Evolutionary conservation across 768 basidiomycete species (phyloP), one percentile per base, ranked within the genome.

Genomic region (Ramaria sp.): DNA sequence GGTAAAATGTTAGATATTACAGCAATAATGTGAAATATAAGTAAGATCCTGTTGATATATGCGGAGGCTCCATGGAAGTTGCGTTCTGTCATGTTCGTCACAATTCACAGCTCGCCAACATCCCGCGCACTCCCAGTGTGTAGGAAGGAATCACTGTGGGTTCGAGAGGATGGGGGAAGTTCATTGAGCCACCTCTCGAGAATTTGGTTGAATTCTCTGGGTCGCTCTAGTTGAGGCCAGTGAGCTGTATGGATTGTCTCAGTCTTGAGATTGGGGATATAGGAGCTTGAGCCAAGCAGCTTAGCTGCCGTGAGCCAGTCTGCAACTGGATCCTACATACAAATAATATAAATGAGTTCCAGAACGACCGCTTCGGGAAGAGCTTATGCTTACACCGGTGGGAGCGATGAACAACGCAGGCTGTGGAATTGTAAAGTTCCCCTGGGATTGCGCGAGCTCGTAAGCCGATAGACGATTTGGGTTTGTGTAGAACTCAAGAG

Each of bases 191-290:
- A 87, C 39, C 72, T 64, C 15, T 72, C 70, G 54, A 83, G 69
- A 48, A 77, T 67, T 0, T 56, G 48, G 59, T 87, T 88, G 64
- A 83, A 77, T 47, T 69, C 67, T 1, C 67, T 54, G 0, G 84
- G 78, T 58, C 74, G 67, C 65, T 88, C 86, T n/a, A 87, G 68
- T 41, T 86, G 85, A 9, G 77, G 71, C 84, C 85, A 87, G 64
- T 88, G 86, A 4, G 81, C 77, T 0, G 78, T 79, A 9, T 69
- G 64, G 57, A 84, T 68, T 1, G 71, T 69, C 81, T 67, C 60
- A 15, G 63, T 67, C 12, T 69, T 69, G 39, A 73, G 47, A 22
- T 67, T 64, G 4, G 77, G 70, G 39, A 78, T 38, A 60, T 68
- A 72, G 13, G 59, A 54, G 12, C 57, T 64, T 3, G 66, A 67